These are phyloP conservation scores for Nakazawaea ernobii DNA, from an alignment of 805 yeast species.

Conservation along the genomic window DNA sequence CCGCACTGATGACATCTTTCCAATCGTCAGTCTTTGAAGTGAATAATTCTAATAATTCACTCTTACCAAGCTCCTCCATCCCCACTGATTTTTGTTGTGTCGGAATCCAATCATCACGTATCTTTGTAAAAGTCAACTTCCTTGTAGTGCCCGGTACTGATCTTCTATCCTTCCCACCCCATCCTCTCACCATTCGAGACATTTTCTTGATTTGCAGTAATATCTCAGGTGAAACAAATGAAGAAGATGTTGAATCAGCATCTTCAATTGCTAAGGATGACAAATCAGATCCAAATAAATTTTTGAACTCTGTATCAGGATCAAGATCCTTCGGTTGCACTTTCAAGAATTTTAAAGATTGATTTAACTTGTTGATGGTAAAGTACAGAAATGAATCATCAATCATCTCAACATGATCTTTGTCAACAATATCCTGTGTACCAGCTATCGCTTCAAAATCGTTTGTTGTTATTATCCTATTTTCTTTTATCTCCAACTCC, in stretches of 20 bases:
- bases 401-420: constrained; percentile 25
- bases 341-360: constrained; percentile 34
- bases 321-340: constrained; percentile 52
- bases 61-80: constrained; percentile 47
- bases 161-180: constrained; percentile 79
- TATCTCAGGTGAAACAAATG: constrained; percentile 63
- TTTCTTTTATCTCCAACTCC: constrained; percentile 29
- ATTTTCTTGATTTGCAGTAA: constrained; percentile 55
- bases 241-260: constrained; percentile 69
- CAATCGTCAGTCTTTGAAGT: constrained; percentile 33
- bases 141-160: constrained; percentile 70
- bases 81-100: constrained; percentile 52
- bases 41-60: constrained; percentile 34
- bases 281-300: constrained; percentile 59
- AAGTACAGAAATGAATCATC: constrained; percentile 29
- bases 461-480: constrained; percentile 13
- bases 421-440: constrained; percentile 26
- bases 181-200: constrained; percentile 60
- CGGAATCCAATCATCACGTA: constrained; percentile 80
- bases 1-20: constrained; percentile 42
- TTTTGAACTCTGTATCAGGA: constrained; percentile 69
- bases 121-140: constrained; percentile 61
- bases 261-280: constrained; percentile 65
- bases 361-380: constrained; percentile 38
- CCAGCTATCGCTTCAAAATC: constrained; percentile 22